Evolutionary conservation across 1,139 yeast species (phyloP), one percentile per base, ranked within the genome.

Genomic region (Taphrina communis): DNA sequence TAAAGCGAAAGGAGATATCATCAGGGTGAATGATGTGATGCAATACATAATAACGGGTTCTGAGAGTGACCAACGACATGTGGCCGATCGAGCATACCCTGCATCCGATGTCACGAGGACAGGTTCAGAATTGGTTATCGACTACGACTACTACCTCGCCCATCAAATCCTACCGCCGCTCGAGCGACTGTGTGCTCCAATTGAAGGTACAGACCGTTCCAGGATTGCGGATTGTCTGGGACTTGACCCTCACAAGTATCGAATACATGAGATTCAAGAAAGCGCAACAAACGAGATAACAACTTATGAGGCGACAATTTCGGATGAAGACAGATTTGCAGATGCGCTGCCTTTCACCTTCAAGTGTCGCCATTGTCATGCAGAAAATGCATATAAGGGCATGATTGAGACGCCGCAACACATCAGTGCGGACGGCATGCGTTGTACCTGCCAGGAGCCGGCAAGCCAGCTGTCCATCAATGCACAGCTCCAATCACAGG

Each of bases 81-180:
- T 69, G 6, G 75, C 75, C 11, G 76, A 74, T 11, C 72, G 76
- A 14, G 76, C 76, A 14, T 70, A 44, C 35, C 70, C 70, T 46
- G 73, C 52, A 65, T 72, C 62, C 70, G 77, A 65, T 71, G 73
- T 67, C 66, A 70, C 55, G 51, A 75, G 73, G 7, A 74, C 75
- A 14, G 58, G 44, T 51, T 63, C 65, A 31, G 78, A 78, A 7
- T 83, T 88, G 72, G 82, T 78, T 71, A 92, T 95, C 1, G 99
- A 95, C 78, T 83, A 90, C 0, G 83, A 81, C 56, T 93, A 85
- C 76, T 95, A 95, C 76, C 81, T 93, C 74, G 96, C 89, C 72
- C 89, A 90, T 76, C 99, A 95, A 78, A 85, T 95, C 17, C 86
- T 89, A 76, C 94, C 96, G 1, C 98, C 98, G 0, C 88, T 94